Evolutionary conservation across 345 rosid genomes (phyloP), one percentile per base, ranked within the genome.

Genomic region (Turnera subulata): DNA sequence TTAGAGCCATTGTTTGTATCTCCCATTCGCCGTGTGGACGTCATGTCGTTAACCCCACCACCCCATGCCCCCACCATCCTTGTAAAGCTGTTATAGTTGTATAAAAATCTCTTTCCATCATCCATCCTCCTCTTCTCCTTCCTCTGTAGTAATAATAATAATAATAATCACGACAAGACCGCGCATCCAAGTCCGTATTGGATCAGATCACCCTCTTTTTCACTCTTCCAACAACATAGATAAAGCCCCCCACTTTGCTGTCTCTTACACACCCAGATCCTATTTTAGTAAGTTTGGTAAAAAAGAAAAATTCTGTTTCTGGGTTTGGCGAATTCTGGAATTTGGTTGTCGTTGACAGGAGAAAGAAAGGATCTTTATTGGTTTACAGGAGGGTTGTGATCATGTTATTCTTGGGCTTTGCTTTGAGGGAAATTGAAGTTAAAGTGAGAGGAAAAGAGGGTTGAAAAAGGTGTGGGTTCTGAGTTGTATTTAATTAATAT

Each of bases 1-100:
- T n/a, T n/a, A n/a, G n/a, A 39, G 61, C 62, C 48, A 61, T 70
- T 65, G 46, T 59, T 47, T 51, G n/a, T 32, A 16, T 16, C 14
- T 53, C 16, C 24, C 16, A 25, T 16, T 15, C 23, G 53, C 48
- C 65, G 47, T 62, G 67, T 62, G 25, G 50, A 42, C 23, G 29
- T 64, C 65, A 32, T 52, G 58, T 35, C 21, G 20, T 13, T 23
- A 9, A 22, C 53, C 53, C 53, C 16, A 24, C 53, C 26, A 26
- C 53, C 14, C 15, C n/a, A n/a, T n/a, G n/a, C n/a, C n/a, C n/a
- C n/a, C n/a, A n/a, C n/a, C n/a, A n/a, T n/a, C n/a, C n/a, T n/a
- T n/a, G n/a, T n/a, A n/a, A n/a, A n/a, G n/a, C n/a, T n/a, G n/a
- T 21, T 1, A 29, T 8, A 8, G 35, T 8, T 29, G 35, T 8